A percentile compares a stretch with the other conserved stretches of the same genome.
phyloP scores from a whole-genome alignment of 495 filamentous ascomycete genomes.

The Penicilliopsis zonata region DNA sequence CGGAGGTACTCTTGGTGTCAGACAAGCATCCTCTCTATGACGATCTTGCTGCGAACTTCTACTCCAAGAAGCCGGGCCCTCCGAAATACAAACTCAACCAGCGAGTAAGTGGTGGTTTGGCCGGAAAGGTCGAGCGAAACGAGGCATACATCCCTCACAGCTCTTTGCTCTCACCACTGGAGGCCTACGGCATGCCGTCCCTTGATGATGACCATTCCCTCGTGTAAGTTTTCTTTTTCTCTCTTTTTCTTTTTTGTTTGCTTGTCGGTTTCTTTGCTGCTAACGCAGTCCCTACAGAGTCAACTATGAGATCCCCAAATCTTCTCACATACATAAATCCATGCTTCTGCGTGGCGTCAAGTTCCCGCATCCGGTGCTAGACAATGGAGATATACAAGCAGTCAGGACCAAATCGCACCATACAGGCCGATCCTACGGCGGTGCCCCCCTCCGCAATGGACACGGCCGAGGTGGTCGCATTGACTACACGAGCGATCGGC shows the following conservation, averaged over 20 bases:
- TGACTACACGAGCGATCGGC: slow-evolving; percentile 31
- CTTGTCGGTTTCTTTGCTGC: slow-evolving; percentile 2
- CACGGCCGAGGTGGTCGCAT: slow-evolving; percentile 41
- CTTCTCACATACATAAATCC: slow-evolving; percentile 69
- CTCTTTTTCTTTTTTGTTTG: background rate
- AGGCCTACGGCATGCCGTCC: slow-evolving; percentile 54
- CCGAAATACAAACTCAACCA: slow-evolving; percentile 59
- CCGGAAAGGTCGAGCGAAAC: slow-evolving; percentile 72
- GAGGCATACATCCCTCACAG: slow-evolving; percentile 66
- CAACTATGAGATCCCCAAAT: slow-evolving; percentile 68
- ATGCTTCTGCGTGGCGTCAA: slow-evolving; percentile 83
- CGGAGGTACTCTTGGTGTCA: slow-evolving; percentile 72
- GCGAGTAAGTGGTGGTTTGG: slow-evolving; percentile 59
- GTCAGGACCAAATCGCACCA: slow-evolving; percentile 47
- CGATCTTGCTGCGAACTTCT: slow-evolving; percentile 69
- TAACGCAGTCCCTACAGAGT: slow-evolving; percentile 46
- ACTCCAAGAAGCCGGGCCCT: slow-evolving; percentile 69
- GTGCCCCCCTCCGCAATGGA: slow-evolving; percentile 39
- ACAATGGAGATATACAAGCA: slow-evolving; percentile 57
- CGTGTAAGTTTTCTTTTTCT: slow-evolving; percentile 40
- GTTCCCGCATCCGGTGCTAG: slow-evolving; percentile 55
- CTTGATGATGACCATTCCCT: slow-evolving; percentile 76
- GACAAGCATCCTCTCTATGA: slow-evolving; percentile 73
- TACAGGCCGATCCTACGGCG: slow-evolving; percentile 51
- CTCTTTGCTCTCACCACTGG: slow-evolving; percentile 52